Base-by-base conservation (phyloP, 2,329 filamentous ascomycete species). In the Graphilbum fragrans region DNA sequence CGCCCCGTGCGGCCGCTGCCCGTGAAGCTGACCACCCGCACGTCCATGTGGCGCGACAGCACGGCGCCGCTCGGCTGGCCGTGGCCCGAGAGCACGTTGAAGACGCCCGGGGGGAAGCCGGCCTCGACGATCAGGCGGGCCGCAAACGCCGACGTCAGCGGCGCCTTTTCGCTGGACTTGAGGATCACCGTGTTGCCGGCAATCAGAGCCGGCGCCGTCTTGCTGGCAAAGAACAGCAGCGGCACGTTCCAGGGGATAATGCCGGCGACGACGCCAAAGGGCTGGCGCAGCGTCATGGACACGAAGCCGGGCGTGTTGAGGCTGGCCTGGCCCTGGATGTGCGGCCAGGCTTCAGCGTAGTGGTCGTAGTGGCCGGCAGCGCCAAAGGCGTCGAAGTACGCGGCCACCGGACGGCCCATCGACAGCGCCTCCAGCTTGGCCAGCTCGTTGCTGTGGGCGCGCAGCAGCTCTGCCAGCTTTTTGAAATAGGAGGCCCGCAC, bases 221-320 rank as follows among this genome's bases (percentile, higher is more conserved):
- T 82, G 76, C 74, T 79, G 2, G 71, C 70, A 18, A 77, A 74
- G 72, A 82, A 82, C 1, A 66, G 63, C 1, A 82, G 61, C 5
- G 78, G 77, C 47, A 75, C 81, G 52, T 83, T 82, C 77, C 72
- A 78, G 0, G 73, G 73, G 39, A 76, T 72, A 41, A 79, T 78
- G n/a, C 60, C 60, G 2, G 62, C 72, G 0, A 63, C 65, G 2
- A 74, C 69, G n/a, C 70, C 69, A 34, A 61, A 64, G 0, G 70
- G 70, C 52, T 74, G 66, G 14, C 63, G 61, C 0, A 69, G 49
- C 16, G 64, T 64, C 55, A 72, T 53, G 41, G 54, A 65, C 14
- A 71, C 47, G 42, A 60, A 59, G 4, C 66, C 66, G 1, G 68
- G 67, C 0, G 65, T 70, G 49, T 70, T 65, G 23, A 71, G 50